A percentile compares a stretch with the other conserved stretches of the same genome.
phyloP scores from a whole-genome alignment of 352 stramenopile species.

The Peronospora belbahrii region DNA sequence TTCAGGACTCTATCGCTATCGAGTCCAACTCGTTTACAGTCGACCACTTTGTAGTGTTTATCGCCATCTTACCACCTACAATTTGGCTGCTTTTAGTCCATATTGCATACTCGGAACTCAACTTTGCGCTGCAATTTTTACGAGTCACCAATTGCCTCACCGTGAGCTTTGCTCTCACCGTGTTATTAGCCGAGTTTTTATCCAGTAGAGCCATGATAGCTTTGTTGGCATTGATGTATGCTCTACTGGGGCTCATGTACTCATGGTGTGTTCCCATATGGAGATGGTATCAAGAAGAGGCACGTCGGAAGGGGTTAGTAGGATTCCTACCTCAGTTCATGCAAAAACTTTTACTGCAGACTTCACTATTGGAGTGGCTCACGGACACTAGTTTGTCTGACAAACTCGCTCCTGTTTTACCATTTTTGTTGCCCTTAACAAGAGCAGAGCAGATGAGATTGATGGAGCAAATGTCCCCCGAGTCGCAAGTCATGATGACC shows the following conservation, averaged over 20 bases:
- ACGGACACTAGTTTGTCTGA: conserved; percentile 70
- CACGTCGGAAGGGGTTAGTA: conserved; percentile 45
- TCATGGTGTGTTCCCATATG: conserved; percentile 72
- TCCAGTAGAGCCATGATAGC: conserved; percentile 67
- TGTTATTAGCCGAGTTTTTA: conserved; percentile 72
- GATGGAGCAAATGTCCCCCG: conserved; percentile 58
- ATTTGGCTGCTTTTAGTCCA: conserved; percentile 63
- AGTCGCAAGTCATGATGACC: conserved; percentile 65
- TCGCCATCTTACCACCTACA: conserved; percentile 51
- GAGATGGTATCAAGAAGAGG: conserved; percentile 69
- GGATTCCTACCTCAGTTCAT: conserved; percentile 47
- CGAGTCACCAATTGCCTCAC: conserved; percentile 57
- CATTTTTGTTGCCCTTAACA: conserved; percentile 68
- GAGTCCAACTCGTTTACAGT: conserved; percentile 55
- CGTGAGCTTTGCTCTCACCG: conserved; percentile 57
- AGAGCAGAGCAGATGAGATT: conserved; percentile 57
- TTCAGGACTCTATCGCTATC: conserved; percentile 41
- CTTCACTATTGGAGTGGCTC: conserved; percentile 76
- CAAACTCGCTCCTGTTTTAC: conserved; percentile 57
- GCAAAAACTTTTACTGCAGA: conserved; percentile 60
- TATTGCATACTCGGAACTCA: conserved; percentile 47
- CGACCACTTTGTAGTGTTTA: conserved; percentile 59
- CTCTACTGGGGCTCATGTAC: conserved; percentile 55
- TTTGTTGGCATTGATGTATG: conserved; percentile 56
- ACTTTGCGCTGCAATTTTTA: conserved; percentile 45